Base-by-base conservation (phyloP, 169 alveolate genomes). In the Gregarina niphandrodes region DNA sequence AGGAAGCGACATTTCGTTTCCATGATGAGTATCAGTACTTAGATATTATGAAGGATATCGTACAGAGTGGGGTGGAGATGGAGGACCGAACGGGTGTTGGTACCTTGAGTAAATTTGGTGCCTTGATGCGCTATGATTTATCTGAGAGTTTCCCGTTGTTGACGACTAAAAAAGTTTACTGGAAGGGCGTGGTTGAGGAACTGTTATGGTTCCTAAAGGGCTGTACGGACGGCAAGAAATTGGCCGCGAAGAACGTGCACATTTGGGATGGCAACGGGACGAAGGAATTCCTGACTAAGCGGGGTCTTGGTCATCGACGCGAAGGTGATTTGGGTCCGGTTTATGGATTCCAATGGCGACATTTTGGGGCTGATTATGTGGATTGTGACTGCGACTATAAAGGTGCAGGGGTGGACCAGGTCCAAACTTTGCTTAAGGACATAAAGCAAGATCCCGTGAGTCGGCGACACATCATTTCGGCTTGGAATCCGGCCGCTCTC, bases 271-370 rank as follows among this genome's bases (percentile, higher is more conserved):
- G 82, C 9, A 90, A 90, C 58, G 96, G 94, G 18, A 73, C 92
- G n/a, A 67, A 93, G 36, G 88, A 82, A 40, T 90, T 80, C 68
- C 61, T 90, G 43, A 95, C 86, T 49, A 64, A 59, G 13, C 57
- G 80, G 18, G 95, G 95, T 17, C 64, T 90, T 29, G 45, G 57
- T n/a, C 72, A 84, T 38, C 75, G 96, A 31, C 93, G 82, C 52
- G 95, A 72, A 37, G 84, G 85, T 37, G 96, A 86, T 43, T 56
- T 88, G 23, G 73, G 96, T n/a, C 97, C 97, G 2, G 83, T 86
- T 44, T 84, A 90, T 58, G 98, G 98, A 29, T 90, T 87, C 69
- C 93, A 90, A 57, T 82, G 96, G 96, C 57, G 96, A 20, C 92
- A 85, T 45, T 86, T 84, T 39, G 93, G 94, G 5, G 96, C 95